Evolutionary conservation across 352 stramenopile genomes (phyloP).

Genomic region (Globisporangium nodosum): DNA sequence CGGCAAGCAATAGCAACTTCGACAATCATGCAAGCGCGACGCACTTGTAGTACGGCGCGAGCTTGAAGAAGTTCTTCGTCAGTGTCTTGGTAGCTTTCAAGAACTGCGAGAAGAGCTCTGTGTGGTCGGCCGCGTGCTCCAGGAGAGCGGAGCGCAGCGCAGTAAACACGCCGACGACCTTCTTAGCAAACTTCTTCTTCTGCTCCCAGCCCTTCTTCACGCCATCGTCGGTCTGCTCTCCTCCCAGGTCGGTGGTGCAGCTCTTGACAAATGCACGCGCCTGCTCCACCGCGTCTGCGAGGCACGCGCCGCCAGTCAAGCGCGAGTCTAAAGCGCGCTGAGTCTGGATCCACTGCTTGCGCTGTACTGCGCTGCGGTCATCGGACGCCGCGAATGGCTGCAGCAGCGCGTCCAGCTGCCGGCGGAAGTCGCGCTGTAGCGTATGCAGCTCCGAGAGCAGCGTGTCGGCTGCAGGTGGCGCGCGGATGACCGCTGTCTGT

Average conservation of each 20-base stretch:
- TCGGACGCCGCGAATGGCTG: conserved; percentile 2
- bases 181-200: conserved; percentile 1
- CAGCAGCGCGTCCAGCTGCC: conserved; percentile 7
- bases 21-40: background rate
- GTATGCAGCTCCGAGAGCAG: conserved; percentile 29
- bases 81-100: conserved; percentile 9
- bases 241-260: background rate
- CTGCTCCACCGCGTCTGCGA: conserved; percentile 5
- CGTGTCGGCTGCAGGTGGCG: conserved; percentile 15
- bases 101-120: conserved; percentile 4
- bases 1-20: background rate
- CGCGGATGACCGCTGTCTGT: conserved; percentile 3
- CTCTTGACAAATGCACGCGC: conserved; percentile 4
- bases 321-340: conserved; percentile 1
- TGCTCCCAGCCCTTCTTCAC: background rate
- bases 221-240: background rate
- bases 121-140: background rate
- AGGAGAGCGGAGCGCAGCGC: conserved; percentile 5
- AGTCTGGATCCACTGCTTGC: background rate
- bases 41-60: conserved; percentile 6
- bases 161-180: background rate
- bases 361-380: background rate
- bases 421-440: conserved; percentile 19
- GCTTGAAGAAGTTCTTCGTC: background rate
- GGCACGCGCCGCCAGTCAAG: background rate